Conservation (phyloP, 352 stramenopile species). For the Phytophthora pinifolia region DNA sequence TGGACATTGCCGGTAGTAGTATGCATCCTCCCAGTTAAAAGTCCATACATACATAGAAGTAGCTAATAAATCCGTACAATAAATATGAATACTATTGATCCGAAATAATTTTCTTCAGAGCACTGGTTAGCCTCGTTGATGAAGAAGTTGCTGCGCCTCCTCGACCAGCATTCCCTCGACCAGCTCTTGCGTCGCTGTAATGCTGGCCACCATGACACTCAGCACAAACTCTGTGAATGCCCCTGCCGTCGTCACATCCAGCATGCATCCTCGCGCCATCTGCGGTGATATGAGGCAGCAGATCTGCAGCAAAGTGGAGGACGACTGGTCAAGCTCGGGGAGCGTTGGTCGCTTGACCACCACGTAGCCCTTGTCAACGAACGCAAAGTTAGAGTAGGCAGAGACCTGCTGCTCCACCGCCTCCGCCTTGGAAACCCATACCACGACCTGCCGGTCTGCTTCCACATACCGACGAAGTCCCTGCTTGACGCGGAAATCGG, state of each 20-base stretch:
- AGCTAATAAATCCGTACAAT: too few species aligned
- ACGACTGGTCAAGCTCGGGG: slow-evolving; percentile 9
- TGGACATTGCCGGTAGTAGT: too few species aligned
- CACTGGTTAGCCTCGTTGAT: slow-evolving; percentile 9
- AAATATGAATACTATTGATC: too few species aligned
- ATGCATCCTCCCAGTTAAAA: too few species aligned
- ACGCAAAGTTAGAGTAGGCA: slow-evolving; percentile 46
- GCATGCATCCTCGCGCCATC: slow-evolving; percentile 24
- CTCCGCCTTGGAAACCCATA: slow-evolving; percentile 57
- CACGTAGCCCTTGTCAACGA: slow-evolving; percentile 65
- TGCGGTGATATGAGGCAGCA: slow-evolving; percentile 58
- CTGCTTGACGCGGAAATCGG: slow-evolving; percentile 57
- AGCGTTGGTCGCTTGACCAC: slow-evolving; percentile 44
- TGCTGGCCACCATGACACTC: slow-evolving; percentile 41
- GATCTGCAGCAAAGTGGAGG: slow-evolving; percentile 49
- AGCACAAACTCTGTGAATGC: slow-evolving; percentile 52
- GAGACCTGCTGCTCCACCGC: slow-evolving; percentile 33
- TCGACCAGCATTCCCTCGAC: slow-evolving; percentile 42
- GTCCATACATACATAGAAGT: too few species aligned
- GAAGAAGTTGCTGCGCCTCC: slow-evolving; percentile 17
- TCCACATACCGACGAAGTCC: slow-evolving; percentile 56
- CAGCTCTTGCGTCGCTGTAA: slow-evolving; percentile 43
- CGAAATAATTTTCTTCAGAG: too few species aligned
- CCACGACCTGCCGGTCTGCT: slow-evolving; percentile 52
- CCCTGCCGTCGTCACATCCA: slow-evolving; percentile 26